These are phyloP conservation scores for Beauveria scarabaeidicola DNA, from an alignment of 2,329 filamentous ascomycete species.

Conservation along the genomic window DNA sequence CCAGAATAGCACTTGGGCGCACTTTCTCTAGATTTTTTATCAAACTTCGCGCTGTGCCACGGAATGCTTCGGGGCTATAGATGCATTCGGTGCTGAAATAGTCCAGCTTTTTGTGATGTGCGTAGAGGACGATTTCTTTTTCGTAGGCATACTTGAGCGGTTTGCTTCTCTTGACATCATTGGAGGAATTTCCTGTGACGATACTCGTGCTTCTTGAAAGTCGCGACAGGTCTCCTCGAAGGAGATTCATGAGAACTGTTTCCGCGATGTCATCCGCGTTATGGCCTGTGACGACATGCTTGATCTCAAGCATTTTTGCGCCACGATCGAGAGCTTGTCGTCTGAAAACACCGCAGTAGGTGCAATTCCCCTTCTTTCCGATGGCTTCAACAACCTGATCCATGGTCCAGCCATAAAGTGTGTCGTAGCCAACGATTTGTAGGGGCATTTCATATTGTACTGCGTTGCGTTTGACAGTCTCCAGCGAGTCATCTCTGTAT, in stretches of 20 bases:
- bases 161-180: constrained; percentile 90
- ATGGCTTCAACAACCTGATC: constrained; percentile 95
- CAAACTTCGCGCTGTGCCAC: constrained; percentile 79
- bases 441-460: constrained; percentile 84
- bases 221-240: constrained; percentile 81
- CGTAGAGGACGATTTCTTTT: constrained; percentile 97
- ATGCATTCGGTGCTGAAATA: constrained; percentile 99
- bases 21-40: constrained; percentile 96
- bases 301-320: constrained; percentile 76
- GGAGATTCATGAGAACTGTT: constrained; percentile 94
- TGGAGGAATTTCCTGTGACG: constrained; percentile 66
- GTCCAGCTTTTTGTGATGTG: constrained; percentile 91
- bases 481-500: constrained; percentile 89
- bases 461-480: constrained; percentile 93
- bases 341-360: constrained; percentile 94
- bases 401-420: constrained; percentile 98
- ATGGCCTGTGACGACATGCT: constrained; percentile 92
- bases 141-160: constrained; percentile 97
- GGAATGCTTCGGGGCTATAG: constrained; percentile 94
- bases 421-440: constrained; percentile 85
- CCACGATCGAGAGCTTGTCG: constrained; percentile 90
- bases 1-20: constrained; percentile 84
- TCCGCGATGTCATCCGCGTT: constrained; percentile 97
- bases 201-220: constrained; percentile 86
- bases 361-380: constrained; percentile 97